Evolutionary conservation across 805 yeast genomes (phyloP), one percentile per base, ranked within the genome.

Genomic region (Wickerhamiella musiphila): DNA sequence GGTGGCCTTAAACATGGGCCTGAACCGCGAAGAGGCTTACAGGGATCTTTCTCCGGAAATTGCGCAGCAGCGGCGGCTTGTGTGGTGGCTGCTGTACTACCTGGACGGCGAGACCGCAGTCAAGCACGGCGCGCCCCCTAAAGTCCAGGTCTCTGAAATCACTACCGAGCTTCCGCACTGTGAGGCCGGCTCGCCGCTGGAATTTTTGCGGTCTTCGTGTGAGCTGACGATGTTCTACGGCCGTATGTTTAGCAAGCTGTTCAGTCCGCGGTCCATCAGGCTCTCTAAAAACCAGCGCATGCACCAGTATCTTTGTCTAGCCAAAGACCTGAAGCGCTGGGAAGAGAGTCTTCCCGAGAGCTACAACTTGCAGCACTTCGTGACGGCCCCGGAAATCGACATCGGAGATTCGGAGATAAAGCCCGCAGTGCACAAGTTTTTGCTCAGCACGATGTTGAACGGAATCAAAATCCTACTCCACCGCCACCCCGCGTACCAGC

Each of bases 1-100:
- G n/a, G 62, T 60, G 38, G 75, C 75, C 0, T 66, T 63, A 29
- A 73, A 68, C 24, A 42, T 70, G 45, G 78, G 78, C 0, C 52
- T 76, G 5, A 69, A 73, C 40, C 52, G 70, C 32, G 49, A 49
- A 4, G 75, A 68, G 28, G 43, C 62, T 2, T 58, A 60, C 32
- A 41, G 48, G 3, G 56, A 60, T 1, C 37, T 67, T 12, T 23
- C 55, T 0, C 40, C 44, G 0, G 50, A 45, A 4, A 73, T 69
- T 26, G 49, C 52, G 1, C 40, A 47, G 2, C 44, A 48, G 3
- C 56, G 68, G 15, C 47, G 64, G 16, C 39, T 49, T 8, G 33
- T 72, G 15, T 73, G 73, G 69, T 61, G 68, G 59, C 39, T 53
- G 11, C 60, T 71, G 29, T 66, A 60, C 40, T 37, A 53, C n/a